Evolutionary conservation across 805 yeast species (phyloP), one percentile per base, ranked within the genome.

Genomic region (Candida coquimbonensis): DNA sequence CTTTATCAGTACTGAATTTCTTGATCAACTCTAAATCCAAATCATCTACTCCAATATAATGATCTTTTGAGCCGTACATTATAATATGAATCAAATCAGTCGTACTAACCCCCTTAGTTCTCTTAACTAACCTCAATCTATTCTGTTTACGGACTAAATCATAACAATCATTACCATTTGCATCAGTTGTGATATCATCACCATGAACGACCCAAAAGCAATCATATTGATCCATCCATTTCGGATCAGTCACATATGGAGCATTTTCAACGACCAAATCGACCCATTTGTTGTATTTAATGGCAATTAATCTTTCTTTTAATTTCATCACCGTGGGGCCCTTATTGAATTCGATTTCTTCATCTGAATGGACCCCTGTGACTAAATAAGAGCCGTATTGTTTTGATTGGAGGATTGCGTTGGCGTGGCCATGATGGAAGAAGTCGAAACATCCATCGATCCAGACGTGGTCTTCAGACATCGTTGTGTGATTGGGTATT

Each of bases 371-470:
- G 19, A 93, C 87, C 1, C 99, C 99, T 12, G 87, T 96, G 46
- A 68, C 78, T 38, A 89, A 73, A 51, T 79, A 87, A 26, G 71
- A 68, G 9, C 96, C 96, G 16, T 85, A 73, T 55, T 82, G 87
- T 36, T 95, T 75, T 0, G 99, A 96, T 63, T 93, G 99, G 46
- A 87, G 67, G 77, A 93, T 81, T 19, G 98, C 99, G 29, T 97
- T 97, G 3, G 97, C 95, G 58, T 93, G 99, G 64, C 95, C 98
- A 60, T 93, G 98, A 63, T 93, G 99, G 37, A 96, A 87, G 67
- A 93, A 93, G 64, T 93, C 99, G 66, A 93, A 93, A 62, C 99
- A 93, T 0, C 99, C 99, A 63, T 93, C 99, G 27, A 93, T 80
- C 99, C 99, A 93, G 49, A 91, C 83, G 43, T 83, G 42, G 32